A percentile compares a stretch with the other conserved stretches of the same genome.
Conservation (phyloP, 164 flowering plant species). For the Umbellularia californica region DNA sequence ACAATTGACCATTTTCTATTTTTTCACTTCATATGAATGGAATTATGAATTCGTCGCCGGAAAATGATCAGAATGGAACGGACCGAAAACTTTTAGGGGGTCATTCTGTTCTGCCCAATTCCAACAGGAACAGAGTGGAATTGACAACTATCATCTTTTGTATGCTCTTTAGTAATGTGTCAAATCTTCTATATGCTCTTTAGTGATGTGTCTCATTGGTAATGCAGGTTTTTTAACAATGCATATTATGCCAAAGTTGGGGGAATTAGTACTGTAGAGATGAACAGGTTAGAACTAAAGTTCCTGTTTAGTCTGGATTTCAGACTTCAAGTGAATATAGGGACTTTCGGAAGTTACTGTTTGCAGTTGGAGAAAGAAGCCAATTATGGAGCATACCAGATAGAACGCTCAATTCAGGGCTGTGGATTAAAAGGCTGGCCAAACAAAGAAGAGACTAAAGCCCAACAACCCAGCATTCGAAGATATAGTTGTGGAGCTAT, state of each 20-base stretch:
- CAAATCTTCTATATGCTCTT: neutral
- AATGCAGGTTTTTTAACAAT: conserved; percentile 71
- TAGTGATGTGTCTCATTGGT: neutral
- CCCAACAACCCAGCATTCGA: conserved; percentile 12
- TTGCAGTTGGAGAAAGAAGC: conserved; percentile 49
- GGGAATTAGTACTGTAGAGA: conserved; percentile 69
- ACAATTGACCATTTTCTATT: too few relatives aligned
- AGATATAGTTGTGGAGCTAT: conserved; percentile 22
- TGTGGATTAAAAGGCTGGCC: conserved; percentile 54
- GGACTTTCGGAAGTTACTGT: conserved; percentile 52
- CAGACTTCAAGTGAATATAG: conserved; percentile 61
- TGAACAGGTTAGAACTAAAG: conserved; percentile 80
- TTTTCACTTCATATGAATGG: too few relatives aligned
- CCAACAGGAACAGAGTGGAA: too few relatives aligned
- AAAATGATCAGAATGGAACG: too few relatives aligned
- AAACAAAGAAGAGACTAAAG: conserved; percentile 41
- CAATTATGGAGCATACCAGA: conserved; percentile 24
- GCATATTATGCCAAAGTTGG: conserved; percentile 95
- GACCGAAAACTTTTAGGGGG: too few relatives aligned
- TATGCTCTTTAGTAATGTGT: too few relatives aligned
- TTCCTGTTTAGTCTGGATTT: conserved; percentile 73
- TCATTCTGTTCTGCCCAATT: too few relatives aligned
- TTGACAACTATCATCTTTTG: too few relatives aligned
- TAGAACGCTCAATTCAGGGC: conserved; percentile 46
- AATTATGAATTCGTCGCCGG: too few relatives aligned